Base-by-base conservation (phyloP, 1,284 basidiomycete species). In the Laetiporus sulphureus region DNA sequence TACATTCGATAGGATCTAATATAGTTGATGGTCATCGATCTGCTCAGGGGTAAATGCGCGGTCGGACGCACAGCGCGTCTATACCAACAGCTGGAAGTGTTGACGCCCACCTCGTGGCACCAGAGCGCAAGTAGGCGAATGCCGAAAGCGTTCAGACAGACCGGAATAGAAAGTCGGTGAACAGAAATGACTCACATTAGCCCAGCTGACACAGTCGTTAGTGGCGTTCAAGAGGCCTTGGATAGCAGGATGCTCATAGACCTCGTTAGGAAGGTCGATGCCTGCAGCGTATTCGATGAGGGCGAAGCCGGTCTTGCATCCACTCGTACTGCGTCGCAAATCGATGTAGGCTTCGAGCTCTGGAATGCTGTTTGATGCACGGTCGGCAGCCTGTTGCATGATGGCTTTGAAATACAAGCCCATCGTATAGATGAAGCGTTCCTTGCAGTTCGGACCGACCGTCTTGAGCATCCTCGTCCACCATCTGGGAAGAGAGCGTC, bases 141-240 rank as follows among this genome's bases (percentile, higher is more conserved):
- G n/a, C n/a, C n/a, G 10, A 33, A 18, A 6, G 18, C 32, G 7
- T 33, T 11, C 3, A 13, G 6, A 5, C 42, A 21, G 18, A 20
- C 4, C 23, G 18, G 20, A 16, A 35, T 27, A n/a, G 30, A 38
- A 3, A 21, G 15, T 29, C 4, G 38, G 11, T 18, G n/a, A 11
- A 38, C 24, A 16, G 23, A 38, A 25, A 12, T 36, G 10, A 57
- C 58, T 51, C 36, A 66, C 70, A 49, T 73, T 73, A 1, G 56
- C 64, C 29, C 72, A 51, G 6, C 66, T 62, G 19, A 69, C 55
- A 57, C 71, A 59, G 45, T 73, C 71, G 27, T 64, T 63, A 19
- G 55, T 50, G 15, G 53, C 44, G 22, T 56, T 50, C 0, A 56
- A 47, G 18, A 74, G 51, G 18, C 61, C 59, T 33, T 57, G 49